Percentiles rank a stretch among this genome's conserved stretches.
These are phyloP conservation scores for Schwanniomyces polymorphus DNA, from an alignment of 805 yeast genomes.

Conservation along the genomic window DNA sequence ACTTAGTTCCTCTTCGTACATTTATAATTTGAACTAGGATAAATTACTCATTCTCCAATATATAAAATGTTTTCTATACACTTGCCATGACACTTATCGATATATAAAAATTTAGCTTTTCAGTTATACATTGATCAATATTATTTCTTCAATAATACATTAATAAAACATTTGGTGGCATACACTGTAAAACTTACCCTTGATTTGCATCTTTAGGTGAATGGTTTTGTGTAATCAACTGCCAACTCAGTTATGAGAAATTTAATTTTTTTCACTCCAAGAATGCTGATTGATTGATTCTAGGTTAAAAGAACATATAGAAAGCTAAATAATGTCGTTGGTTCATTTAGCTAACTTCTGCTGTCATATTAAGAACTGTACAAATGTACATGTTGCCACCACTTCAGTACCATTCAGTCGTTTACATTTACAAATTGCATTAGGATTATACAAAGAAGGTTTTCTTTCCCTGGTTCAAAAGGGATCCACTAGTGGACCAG, in stretches of 20 bases:
- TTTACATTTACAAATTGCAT: conserved; percentile 78
- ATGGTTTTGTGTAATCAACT: neutral
- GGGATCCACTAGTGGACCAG: conserved; percentile 87
- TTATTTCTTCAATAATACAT: too few relatives aligned
- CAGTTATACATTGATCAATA: too few relatives aligned
- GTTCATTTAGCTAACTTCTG: conserved; percentile 82
- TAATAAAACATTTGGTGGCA: too few relatives aligned
- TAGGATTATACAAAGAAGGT: conserved; percentile 88
- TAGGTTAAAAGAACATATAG: neutral
- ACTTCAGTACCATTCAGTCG: conserved; percentile 84
- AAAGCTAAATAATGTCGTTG: conserved; percentile 61
- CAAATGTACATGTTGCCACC: conserved; percentile 67
- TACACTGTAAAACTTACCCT: too few relatives aligned
- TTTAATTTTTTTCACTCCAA: neutral
- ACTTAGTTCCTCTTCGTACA: too few relatives aligned
- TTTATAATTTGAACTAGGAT: too few relatives aligned
- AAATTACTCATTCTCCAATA: too few relatives aligned
- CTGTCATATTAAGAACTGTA: conserved; percentile 86
- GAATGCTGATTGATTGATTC: neutral
- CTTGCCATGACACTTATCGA: too few relatives aligned
- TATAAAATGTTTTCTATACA: too few relatives aligned
- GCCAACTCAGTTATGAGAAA: neutral
- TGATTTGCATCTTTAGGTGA: neutral
- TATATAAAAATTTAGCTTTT: too few relatives aligned
- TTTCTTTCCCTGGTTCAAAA: conserved; percentile 80